Evolutionary conservation across 1,284 basidiomycete species (phyloP), one percentile per base, ranked within the genome.

Genomic region (Athelia psychrophila): DNA sequence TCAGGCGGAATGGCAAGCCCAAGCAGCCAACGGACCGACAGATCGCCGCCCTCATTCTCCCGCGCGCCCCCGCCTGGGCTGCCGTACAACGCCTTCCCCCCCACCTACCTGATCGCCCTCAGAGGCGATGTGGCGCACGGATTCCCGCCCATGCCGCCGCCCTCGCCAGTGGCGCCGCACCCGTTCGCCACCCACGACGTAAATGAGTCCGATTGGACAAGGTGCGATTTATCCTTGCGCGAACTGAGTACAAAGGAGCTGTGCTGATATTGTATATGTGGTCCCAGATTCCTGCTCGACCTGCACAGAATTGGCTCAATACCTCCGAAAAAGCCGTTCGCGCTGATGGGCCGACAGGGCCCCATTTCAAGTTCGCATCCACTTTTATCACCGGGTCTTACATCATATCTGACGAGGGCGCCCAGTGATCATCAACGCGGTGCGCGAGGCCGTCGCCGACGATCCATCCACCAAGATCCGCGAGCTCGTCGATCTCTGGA

Each of bases 101-200:
- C 69, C 15, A 66, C 67, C 44, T 70, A 64, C 44, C 57, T 71
- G 3, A 52, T 67, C 4, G 60, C 67, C 2, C 49, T 55, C 3
- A 59, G 60, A 1, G 64, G 64, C 50, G 58, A 61, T 12, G 54
- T 73, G n/a, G 59, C 61, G 24, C 60, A 62, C 36, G 70, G 71
- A 1, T 73, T 73, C 50, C 65, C 65, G 0, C 33, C 40, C 16
- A 46, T 63, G 2, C 58, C 64, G 2, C 69, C 69, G 13, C 69
- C 71, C 0, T 59, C 65, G 5, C 25, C 53, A 18, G 27, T 53
- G 2, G 51, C 52, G 6, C 68, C 67, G 13, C 75, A 77, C 58
- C 73, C 74, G 6, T 77, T 77, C 53, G 52, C 52, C 6, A 58
- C 64, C 38, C 70, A 72, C 56, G 73, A 76, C 57, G 62, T 77